A percentile compares a stretch with the other conserved stretches of the same genome.
Conservation (phyloP, 2,329 filamentous ascomycete species). For the Fusarium keratoplasticum region DNA sequence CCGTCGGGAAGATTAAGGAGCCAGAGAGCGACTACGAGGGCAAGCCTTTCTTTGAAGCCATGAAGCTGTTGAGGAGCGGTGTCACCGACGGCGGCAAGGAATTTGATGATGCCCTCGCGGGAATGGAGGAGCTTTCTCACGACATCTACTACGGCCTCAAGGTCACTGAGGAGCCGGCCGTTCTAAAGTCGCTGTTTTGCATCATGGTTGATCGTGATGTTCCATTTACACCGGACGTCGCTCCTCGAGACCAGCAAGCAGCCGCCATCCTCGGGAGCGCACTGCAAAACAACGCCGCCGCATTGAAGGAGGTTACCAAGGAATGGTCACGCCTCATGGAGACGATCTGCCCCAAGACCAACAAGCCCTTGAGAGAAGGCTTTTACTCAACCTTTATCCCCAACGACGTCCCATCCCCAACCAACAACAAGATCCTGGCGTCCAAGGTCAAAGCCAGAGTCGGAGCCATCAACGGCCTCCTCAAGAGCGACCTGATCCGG, state of each 20-base stretch:
- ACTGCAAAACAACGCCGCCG: constrained; percentile 74
- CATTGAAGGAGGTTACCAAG: constrained; percentile 63
- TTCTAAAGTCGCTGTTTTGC: constrained; percentile 67
- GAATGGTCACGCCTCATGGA: constrained; percentile 59
- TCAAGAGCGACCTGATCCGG: constrained; percentile 65
- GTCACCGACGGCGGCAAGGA: constrained; percentile 45
- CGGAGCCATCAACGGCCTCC: constrained; percentile 65
- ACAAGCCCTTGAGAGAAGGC: constrained; percentile 48
- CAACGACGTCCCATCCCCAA: constrained; percentile 27
- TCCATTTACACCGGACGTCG: constrained; percentile 39
- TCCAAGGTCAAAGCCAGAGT: constrained; percentile 55
- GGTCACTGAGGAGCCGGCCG: constrained; percentile 66
- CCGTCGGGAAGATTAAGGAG: constrained; percentile 67
- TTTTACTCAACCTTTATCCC: constrained; percentile 58
- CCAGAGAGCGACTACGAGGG: constrained; percentile 54
- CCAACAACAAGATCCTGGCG: constrained; percentile 41
- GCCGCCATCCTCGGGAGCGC: constrained; percentile 68
- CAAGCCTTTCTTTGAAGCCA: constrained; percentile 52
- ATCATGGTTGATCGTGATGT: constrained; percentile 56
- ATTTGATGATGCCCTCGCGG: constrained; percentile 64
- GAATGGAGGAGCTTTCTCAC: constrained; percentile 72
- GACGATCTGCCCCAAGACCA: constrained; percentile 50
- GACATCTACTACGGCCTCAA: constrained; percentile 78
- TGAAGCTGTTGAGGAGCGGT: constrained; percentile 63
- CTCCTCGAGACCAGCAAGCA: constrained; percentile 62